phyloP scores from a whole-genome alignment of 1,139 yeast genomes.

The Yamadazyma trypodendri region DNA sequence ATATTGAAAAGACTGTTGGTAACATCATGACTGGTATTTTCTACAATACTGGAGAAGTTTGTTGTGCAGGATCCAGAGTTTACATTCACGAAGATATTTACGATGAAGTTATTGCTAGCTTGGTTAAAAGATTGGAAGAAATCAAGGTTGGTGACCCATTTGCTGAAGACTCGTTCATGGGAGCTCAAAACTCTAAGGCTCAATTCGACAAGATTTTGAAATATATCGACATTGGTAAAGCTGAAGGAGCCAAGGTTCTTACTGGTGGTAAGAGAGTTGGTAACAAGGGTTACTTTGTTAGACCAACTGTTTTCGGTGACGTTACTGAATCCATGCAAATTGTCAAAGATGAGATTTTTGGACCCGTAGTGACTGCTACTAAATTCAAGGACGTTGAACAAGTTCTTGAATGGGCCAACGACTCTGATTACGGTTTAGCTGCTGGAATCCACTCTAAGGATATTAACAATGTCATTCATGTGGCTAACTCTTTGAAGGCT shows the following conservation, averaged over 20 bases:
- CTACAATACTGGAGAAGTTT: conserved; percentile 86
- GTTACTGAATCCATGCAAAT: conserved; percentile 66
- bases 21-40: conserved; percentile 53
- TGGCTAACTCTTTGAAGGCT: conserved; percentile 66
- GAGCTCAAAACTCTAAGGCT: conserved; percentile 77
- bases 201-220: conserved; percentile 75
- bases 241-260: conserved; percentile 71
- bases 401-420: conserved; percentile 67
- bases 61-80: conserved; percentile 85
- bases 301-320: conserved; percentile 78
- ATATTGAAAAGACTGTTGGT: conserved; percentile 60
- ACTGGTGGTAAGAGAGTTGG: conserved; percentile 76
- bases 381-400: conserved; percentile 75
- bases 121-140: conserved; percentile 50
- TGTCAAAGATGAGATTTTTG: conserved; percentile 82
- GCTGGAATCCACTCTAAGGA: conserved; percentile 76
- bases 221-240: conserved; percentile 70
- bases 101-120: conserved; percentile 60
- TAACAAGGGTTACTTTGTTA: conserved; percentile 69
- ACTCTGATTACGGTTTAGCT: conserved; percentile 77
- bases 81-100: conserved; percentile 75
- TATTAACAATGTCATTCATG: conserved; percentile 66
- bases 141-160: conserved; percentile 74
- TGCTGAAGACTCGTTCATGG: conserved; percentile 70
- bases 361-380: conserved; percentile 77